A percentile compares a stretch with the other conserved stretches of the same genome.
Conservation (phyloP, 176 grass and related monocot species). For the Musa acuminata region DNA sequence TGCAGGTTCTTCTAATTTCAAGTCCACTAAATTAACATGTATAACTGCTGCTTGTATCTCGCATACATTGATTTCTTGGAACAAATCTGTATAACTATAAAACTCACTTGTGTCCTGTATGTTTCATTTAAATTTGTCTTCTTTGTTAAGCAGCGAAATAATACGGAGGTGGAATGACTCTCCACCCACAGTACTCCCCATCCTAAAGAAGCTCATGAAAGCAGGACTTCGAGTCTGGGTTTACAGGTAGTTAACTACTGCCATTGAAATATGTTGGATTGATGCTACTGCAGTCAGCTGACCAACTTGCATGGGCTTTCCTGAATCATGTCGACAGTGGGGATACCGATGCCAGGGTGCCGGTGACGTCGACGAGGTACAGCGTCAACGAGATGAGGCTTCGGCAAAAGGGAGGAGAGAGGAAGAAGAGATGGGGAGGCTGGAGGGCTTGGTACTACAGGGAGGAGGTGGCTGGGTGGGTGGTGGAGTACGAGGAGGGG, state of each 20-base stretch:
- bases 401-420: background rate
- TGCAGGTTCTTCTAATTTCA: background rate
- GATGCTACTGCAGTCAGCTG: background rate
- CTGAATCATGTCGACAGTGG: constrained; percentile 29
- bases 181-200: constrained; percentile 54
- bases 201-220: constrained; percentile 76
- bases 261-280: too few species aligned
- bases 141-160: constrained; percentile 41
- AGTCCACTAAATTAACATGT: background rate
- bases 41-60: background rate
- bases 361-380: background rate
- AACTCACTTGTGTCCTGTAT: background rate
- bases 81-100: background rate
- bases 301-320: too few species aligned
- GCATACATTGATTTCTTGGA: background rate
- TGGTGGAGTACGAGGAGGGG: constrained; percentile 65
- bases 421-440: constrained; percentile 24
- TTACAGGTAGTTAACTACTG: constrained; percentile 41
- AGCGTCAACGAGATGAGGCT: background rate
- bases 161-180: constrained; percentile 88
- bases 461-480: constrained; percentile 33
- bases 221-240: constrained; percentile 77
- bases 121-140: background rate
- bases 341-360: constrained; percentile 30
- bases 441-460: background rate